Conservation (phyloP, 2,329 filamentous ascomycete genomes). For the Claviceps arundinis region DNA sequence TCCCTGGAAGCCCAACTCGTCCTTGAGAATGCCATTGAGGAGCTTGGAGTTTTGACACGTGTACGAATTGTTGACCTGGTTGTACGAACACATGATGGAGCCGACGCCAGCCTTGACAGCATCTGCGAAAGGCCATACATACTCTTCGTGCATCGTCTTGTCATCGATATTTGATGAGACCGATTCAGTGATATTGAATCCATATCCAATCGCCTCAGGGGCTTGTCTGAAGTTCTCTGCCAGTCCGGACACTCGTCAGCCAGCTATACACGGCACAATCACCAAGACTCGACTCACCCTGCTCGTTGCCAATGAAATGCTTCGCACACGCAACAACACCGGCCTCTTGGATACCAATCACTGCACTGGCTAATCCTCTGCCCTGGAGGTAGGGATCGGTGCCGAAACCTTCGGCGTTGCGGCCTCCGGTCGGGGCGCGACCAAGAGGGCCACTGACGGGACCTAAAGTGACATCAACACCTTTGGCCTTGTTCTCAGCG, state of each 20-base stretch:
- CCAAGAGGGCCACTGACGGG: slow-evolving; percentile 35
- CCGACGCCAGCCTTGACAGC: slow-evolving; percentile 55
- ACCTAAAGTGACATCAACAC: slow-evolving; percentile 56
- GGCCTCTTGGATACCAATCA: slow-evolving; percentile 68
- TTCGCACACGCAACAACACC: slow-evolving; percentile 77
- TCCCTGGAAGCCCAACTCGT: slow-evolving; percentile 68
- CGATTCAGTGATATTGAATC: slow-evolving; percentile 48
- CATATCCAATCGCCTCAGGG: slow-evolving; percentile 36
- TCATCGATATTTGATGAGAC: slow-evolving; percentile 54
- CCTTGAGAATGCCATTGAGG: slow-evolving; percentile 64
- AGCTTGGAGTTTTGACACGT: slow-evolving; percentile 66
- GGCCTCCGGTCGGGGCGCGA: slow-evolving; percentile 30
- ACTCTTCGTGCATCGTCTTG: slow-evolving; percentile 62
- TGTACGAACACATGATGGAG: slow-evolving; percentile 55
- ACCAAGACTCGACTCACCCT: slow-evolving; percentile 24
- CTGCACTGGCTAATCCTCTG: slow-evolving; percentile 55
- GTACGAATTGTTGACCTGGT: slow-evolving; percentile 71
- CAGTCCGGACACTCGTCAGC: neutral
- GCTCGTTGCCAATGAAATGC: slow-evolving; percentile 63
- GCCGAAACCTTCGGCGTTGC: slow-evolving; percentile 55
- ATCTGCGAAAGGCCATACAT: slow-evolving; percentile 67
- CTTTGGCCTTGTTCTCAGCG: slow-evolving; percentile 58
- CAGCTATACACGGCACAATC: neutral
- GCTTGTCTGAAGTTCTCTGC: slow-evolving; percentile 58
- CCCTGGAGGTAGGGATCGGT: slow-evolving; percentile 66